Conservation (phyloP, 352 stramenopile genomes). For the Phytopythium delawarense region DNA sequence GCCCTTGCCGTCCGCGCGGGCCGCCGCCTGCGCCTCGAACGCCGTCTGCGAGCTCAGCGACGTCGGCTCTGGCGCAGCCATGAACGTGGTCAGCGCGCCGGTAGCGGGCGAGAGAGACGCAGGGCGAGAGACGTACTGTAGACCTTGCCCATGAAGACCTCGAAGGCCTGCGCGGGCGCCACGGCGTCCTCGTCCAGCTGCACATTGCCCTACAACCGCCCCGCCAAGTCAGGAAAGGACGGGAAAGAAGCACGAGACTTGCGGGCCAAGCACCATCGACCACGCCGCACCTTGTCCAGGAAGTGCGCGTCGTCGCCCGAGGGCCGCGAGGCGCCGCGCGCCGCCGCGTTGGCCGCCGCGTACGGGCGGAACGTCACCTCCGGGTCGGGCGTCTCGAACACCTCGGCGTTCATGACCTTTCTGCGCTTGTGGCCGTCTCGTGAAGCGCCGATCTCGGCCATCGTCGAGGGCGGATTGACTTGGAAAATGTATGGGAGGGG, state of each 20-base stretch:
- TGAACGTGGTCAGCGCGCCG: no score
- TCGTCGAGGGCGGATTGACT: neutral
- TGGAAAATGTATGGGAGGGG: neutral
- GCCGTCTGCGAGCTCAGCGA: slow-evolving; percentile 42
- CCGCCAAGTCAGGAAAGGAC: no score
- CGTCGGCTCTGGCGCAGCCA: slow-evolving; percentile 28
- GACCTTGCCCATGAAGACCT: slow-evolving; percentile 82
- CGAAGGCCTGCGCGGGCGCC: slow-evolving; percentile 51
- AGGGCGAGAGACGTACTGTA: slow-evolving; percentile 47
- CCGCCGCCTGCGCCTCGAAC: slow-evolving; percentile 32
- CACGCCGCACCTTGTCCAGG: slow-evolving; percentile 43
- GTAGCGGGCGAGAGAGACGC: neutral
- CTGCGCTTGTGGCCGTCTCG: slow-evolving; percentile 34
- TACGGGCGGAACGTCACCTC: slow-evolving; percentile 64
- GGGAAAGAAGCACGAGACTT: neutral
- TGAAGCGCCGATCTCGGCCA: slow-evolving; percentile 26
- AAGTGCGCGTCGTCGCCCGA: slow-evolving; percentile 35
- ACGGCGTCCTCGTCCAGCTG: slow-evolving; percentile 62
- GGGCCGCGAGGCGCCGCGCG: slow-evolving; percentile 10
- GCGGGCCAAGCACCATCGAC: no score
- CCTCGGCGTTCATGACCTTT: slow-evolving; percentile 64
- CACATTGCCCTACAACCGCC: slow-evolving; percentile 29
- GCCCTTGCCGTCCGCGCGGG: neutral
- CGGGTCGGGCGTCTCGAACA: slow-evolving; percentile 73
- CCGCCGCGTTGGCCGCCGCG: slow-evolving; percentile 28